These are phyloP conservation scores for Cymbomonas tetramitiformis DNA, from an alignment of 139 green algal genomes.

Conservation along the genomic window DNA sequence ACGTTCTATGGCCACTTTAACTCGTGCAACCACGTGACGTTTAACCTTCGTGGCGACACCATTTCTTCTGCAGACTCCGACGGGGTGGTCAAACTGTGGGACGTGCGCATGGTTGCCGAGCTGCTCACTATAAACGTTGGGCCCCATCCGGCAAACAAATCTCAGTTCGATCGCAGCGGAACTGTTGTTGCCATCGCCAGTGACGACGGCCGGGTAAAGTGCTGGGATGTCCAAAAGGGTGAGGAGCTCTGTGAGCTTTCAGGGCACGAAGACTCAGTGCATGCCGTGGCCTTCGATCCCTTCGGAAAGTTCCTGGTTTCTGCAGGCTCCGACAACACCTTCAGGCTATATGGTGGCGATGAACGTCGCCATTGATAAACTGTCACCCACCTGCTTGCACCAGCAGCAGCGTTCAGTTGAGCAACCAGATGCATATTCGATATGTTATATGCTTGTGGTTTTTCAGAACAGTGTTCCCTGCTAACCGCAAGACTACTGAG, in stretches of 20 bases:
- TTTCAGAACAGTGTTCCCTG: too few relatives aligned
- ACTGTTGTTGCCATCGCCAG: slow-evolving; percentile 40
- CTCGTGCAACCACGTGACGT: slow-evolving; percentile 47
- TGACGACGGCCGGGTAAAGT: slow-evolving; percentile 40
- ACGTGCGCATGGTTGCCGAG: slow-evolving; percentile 68
- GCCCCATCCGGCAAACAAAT: slow-evolving; percentile 52
- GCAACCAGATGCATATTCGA: too few relatives aligned
- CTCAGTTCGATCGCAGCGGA: slow-evolving; percentile 43
- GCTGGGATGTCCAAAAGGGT: slow-evolving; percentile 31
- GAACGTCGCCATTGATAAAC: too few relatives aligned
- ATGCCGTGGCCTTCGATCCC: slow-evolving; percentile 46
- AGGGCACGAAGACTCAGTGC: slow-evolving; percentile 59
- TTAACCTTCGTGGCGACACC: slow-evolving; percentile 31
- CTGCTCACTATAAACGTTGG: slow-evolving; percentile 31
- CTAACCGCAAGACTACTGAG: too few relatives aligned
- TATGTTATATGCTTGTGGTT: too few relatives aligned
- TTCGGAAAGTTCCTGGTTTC: slow-evolving; percentile 47
- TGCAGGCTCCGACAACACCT: slow-evolving; percentile 32
- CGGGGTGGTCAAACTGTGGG: slow-evolving; percentile 66
- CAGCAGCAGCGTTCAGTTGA: too few relatives aligned
- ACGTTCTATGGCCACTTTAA: slow-evolving; percentile 72
- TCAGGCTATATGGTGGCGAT: too few relatives aligned
- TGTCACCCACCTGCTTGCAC: too few relatives aligned
- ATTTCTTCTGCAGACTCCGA: slow-evolving; percentile 55
- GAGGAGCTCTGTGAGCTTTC: slow-evolving; percentile 39